Evolutionary conservation across 202 grass and related monocot species (phyloP), one percentile per base, ranked within the genome.

Genomic region (Carex arenaria): DNA sequence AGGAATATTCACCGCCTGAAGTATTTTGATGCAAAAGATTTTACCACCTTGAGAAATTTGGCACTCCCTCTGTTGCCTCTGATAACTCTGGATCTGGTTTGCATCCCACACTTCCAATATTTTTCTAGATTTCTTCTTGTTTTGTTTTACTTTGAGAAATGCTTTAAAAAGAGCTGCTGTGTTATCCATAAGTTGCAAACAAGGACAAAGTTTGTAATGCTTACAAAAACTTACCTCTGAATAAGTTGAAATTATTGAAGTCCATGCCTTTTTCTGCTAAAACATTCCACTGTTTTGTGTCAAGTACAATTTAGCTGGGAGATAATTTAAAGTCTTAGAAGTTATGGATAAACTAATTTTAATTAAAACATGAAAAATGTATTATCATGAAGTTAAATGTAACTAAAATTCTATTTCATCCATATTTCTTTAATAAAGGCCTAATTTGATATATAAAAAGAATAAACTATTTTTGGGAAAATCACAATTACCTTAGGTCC

Each of bases 11-110:
- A 81, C 87, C 90, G 53, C 95, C 92, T 11, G 90, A 93, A 86
- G 92, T 92, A 7, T 98, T 95, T 98, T 56, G 87, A 90, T 61
- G 90, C 91, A 84, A 93, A 90, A 88, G 92, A 98, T 67, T 53
- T 13, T 95, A 98, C 80, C 89, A 89, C 62, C 88, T 98, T 78
- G 90, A 98, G 81, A 94, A 92, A 91, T 87, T 98, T 59, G 90
- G 92, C 5, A 94, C 84, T 85, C 95, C 92, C 72, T 98, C 92
- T 11, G 94, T 92, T n/a, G 83, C 34, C 32, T 83, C 82, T 23
- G 82, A 91, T 93, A 43, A 82, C 26, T 56, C 26, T 17, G 59
- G 57, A 53, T 80, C 55, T 81, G 34, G 57, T 81, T 49, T 65
- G n/a, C 31, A 6, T 10, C 7, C 4, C 12, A 18, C 74, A 23